These are phyloP conservation scores for Paragyromitra xinjiangensis DNA, from an alignment of 495 filamentous ascomycete species.

Conservation along the genomic window DNA sequence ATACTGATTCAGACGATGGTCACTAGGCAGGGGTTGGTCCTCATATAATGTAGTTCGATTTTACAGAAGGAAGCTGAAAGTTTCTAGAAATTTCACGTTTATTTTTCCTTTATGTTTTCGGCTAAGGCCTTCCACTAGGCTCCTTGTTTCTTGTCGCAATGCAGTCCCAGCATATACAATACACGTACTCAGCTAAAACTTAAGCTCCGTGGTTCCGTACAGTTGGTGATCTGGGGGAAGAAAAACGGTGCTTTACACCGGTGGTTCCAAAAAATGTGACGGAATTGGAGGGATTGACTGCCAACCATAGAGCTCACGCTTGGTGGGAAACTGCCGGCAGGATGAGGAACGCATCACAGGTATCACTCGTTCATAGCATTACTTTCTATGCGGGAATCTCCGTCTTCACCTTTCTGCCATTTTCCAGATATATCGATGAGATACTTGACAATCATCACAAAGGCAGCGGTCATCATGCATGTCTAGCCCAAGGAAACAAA, in stretches of 20 bases:
- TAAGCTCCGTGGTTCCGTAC: neutral
- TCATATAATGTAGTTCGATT: neutral
- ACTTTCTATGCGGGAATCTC: neutral
- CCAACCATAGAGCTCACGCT: neutral
- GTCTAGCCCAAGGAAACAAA: no score
- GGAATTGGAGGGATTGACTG: neutral
- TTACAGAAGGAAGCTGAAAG: neutral
- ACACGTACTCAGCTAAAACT: neutral
- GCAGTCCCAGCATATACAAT: neutral
- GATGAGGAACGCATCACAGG: neutral
- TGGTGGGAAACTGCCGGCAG: neutral
- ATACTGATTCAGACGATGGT: neutral
- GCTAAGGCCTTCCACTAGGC: neutral
- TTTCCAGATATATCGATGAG: no score
- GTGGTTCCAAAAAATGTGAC: neutral
- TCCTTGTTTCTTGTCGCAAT: neutral
- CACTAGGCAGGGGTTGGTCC: neutral
- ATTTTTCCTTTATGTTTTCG: neutral
- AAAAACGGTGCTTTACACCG: neutral
- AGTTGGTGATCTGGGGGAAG: neutral
- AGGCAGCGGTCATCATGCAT: no score
- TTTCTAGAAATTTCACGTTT: neutral
- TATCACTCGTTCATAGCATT: slow-evolving; percentile 5
- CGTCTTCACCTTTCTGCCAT: neutral
- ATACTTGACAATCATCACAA: no score